These are phyloP conservation scores for Linnemannia schmuckeri DNA, from an alignment of 192 early-diverging fungal species.

Conservation along the genomic window DNA sequence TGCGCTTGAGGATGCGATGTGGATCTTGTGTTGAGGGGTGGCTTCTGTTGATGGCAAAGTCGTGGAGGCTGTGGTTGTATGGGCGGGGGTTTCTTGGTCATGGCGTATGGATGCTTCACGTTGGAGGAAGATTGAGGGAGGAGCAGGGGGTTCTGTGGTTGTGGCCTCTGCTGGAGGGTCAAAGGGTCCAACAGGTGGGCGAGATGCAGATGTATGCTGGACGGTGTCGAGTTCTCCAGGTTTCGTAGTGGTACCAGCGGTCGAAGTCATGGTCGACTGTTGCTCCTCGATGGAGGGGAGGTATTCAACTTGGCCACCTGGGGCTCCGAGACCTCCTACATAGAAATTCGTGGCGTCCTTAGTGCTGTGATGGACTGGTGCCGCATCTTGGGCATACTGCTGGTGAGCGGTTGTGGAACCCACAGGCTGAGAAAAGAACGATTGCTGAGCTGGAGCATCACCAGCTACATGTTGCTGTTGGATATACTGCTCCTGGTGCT, in stretches of 20 bases:
- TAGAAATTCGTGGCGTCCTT: not conserved
- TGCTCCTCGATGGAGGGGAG: not conserved
- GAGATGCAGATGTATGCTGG: not conserved
- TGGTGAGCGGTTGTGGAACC: not conserved
- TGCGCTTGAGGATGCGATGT: slow-evolving; percentile 13
- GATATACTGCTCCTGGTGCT: not conserved
- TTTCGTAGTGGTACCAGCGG: not conserved
- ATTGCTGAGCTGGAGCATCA: not conserved
- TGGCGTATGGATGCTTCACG: not conserved
- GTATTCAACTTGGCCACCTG: not conserved
- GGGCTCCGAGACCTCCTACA: not conserved
- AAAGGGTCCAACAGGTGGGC: slow-evolving; percentile 18
- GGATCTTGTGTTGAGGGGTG: not conserved
- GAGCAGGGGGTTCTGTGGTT: not conserved
- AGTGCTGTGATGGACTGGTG: not conserved
- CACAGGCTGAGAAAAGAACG: not conserved
- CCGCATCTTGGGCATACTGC: not conserved
- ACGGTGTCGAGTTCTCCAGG: slow-evolving; percentile 2
- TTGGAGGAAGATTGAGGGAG: not conserved
- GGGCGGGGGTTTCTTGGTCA: not conserved
- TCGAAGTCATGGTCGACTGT: not conserved
- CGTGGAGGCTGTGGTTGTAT: not conserved
- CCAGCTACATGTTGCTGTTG: not conserved
- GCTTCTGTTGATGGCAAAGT: not conserved
- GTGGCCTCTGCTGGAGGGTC: slow-evolving; percentile 9